These are phyloP conservation scores for Brassica juncea DNA, from an alignment of 345 rosid genomes.

Conservation along the genomic window DNA sequence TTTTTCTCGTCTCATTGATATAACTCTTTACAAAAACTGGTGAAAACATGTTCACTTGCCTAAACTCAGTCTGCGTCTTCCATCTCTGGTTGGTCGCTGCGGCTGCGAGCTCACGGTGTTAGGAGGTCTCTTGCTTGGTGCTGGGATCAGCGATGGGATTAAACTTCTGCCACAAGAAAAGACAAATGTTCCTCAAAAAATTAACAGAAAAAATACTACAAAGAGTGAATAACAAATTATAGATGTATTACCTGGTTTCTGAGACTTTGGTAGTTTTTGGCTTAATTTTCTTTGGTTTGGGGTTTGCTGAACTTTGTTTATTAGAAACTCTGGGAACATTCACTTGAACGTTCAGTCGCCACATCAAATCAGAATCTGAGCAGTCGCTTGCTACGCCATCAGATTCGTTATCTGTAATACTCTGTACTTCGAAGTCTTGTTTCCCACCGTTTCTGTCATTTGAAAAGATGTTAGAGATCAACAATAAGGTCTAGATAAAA, in stretches of 20 bases:
- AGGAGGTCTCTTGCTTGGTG: constrained; percentile 57
- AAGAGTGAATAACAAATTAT: not conserved
- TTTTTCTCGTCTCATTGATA: not conserved
- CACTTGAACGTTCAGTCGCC: constrained; percentile 64
- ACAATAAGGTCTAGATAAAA: not conserved
- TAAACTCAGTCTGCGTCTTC: constrained; percentile 55
- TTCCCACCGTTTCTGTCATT: constrained; percentile 47
- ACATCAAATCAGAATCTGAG: constrained; percentile 66
- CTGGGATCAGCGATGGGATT: constrained; percentile 73
- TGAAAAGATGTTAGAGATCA: constrained; percentile 9
- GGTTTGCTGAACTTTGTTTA: constrained; percentile 41
- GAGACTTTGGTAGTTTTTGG: constrained; percentile 45
- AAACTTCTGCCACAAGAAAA: constrained; percentile 51
- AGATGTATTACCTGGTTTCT: constrained; percentile 49
- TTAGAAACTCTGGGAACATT: constrained; percentile 50
- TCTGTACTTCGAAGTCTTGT: constrained; percentile 54
- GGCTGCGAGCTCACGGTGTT: constrained; percentile 42
- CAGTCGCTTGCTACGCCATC: constrained; percentile 77
- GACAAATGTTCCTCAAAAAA: not conserved
- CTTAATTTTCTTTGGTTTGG: constrained; percentile 60
- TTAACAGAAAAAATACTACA: not conserved
- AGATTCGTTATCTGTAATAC: constrained; percentile 52
- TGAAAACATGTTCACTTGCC: constrained; percentile 49
- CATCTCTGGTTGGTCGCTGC: constrained; percentile 46
- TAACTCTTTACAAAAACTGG: constrained; percentile 14